Base-by-base conservation (phyloP, 331 rosid genomes). In the Erythrophleum ivorense region DNA sequence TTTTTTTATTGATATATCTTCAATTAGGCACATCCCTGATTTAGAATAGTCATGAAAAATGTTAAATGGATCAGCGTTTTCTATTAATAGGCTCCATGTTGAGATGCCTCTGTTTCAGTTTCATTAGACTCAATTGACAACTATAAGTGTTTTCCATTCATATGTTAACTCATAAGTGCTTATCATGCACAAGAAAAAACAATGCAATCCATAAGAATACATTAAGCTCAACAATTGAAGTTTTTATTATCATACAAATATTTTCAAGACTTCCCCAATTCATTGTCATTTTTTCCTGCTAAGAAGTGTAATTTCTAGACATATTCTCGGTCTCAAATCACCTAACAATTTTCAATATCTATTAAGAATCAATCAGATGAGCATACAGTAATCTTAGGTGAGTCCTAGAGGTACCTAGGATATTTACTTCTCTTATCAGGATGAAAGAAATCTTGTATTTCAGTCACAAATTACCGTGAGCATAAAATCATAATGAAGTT, bases 61-160 rank as follows among this genome's bases (percentile, higher is more conserved):
- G 52, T 40, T 13, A 72, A 16, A 46, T 31, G 33, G 64, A 58
- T 38, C 29, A 57, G 75, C 31, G 8, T 48, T 81, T 24, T 73
- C 60, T 9, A 58, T n/a, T 7, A 16, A 16, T 73, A 57, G 10
- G 46, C 53, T 43, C 52, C 77, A 55, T 46, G 73, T 55, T 72
- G 68, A 73, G 34, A 58, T 73, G 81, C 81, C 70, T 19, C 69
- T 9, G 52, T 36, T 73, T 73, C 59, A 41, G 57, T 50, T 74
- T 62, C 71, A 68, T 59, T 67, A 33, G 54, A 74, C 71, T 78
- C 63, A 68, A 73, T 46, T 50, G 48, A 36, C 46, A 34, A 36
- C 7, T 15, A 3, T 68, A 16, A 5, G 43, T 60, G 59, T 64
- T 58, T 60, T 24, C 68, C 14, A 74, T 19, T 36, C 52, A 80